Conservation (phyloP, 1,284 basidiomycete genomes). For the Entoloma clypeatum region DNA sequence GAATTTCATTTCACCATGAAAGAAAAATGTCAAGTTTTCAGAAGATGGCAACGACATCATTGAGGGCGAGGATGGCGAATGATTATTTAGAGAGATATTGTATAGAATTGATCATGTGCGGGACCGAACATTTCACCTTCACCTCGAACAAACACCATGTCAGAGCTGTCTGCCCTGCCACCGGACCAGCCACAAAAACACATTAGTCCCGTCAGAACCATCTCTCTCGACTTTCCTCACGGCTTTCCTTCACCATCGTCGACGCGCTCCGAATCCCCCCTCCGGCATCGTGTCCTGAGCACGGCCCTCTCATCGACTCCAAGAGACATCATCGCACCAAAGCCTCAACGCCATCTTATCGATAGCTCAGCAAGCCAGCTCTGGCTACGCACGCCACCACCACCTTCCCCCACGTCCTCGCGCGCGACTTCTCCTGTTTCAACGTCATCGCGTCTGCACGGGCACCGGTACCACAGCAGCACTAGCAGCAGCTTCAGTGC, state of each 20-base stretch:
- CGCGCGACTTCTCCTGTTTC: constrained; percentile 39
- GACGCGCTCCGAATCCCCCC: constrained; percentile 23
- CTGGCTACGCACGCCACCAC: constrained; percentile 45
- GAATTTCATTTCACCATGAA: constrained; percentile 8
- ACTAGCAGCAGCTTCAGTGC: constrained; percentile 22
- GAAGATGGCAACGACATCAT: constrained; percentile 70
- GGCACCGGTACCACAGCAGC: constrained; percentile 1
- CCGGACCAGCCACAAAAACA: constrained; percentile 29
- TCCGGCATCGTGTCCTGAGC: constrained; percentile 6
- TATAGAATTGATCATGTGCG: background rate
- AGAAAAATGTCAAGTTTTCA: constrained; percentile 81
- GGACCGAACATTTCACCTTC: background rate
- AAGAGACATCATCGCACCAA: constrained; percentile 58
- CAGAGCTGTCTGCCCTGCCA: constrained; percentile 35
- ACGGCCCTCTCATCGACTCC: too few species aligned
- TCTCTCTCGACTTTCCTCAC: constrained; percentile 26
- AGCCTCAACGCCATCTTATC: constrained; percentile 52
- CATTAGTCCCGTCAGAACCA: constrained; percentile 24
- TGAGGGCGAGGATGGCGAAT: constrained; percentile 59
- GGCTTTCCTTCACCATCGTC: constrained; percentile 23
- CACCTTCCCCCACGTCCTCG: constrained; percentile 43
- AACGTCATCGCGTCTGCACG: constrained; percentile 9
- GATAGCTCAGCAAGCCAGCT: constrained; percentile 47
- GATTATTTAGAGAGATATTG: constrained; percentile 18
- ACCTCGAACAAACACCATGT: constrained; percentile 26